Base-by-base conservation (phyloP, 352 stramenopile genomes). In the Chrysophaeum taylorii region DNA sequence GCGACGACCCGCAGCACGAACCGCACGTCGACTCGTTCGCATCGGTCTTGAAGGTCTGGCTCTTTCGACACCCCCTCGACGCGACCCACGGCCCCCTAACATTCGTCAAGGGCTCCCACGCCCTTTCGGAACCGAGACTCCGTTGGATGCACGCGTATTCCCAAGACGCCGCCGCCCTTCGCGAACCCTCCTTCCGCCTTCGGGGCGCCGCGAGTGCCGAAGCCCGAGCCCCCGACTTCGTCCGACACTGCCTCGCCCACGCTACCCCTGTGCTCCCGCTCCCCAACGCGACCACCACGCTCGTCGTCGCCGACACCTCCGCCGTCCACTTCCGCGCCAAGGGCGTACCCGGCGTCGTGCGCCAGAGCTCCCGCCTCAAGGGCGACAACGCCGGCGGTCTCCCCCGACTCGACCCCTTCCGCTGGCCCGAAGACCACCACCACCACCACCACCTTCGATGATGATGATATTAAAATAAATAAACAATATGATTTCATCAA, bases 251-350 rank as follows among this genome's bases (percentile, higher is more conserved):
- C 52, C 9, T 41, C 5, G 27, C 27, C 5, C 9, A 2, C 25
- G 25, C n/a, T 2, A 12, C 25, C 9, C 25, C 52, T 5, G 4
- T 63, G 5, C 27, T 63, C 27, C 52, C 52, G 9, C 2, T 63
- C 7, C 18, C 45, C 18, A 25, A 25, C 12, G 45, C 45, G 12
- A 4, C 12, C 18, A 16, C 18, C 12, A 54, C 45, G 18, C 27
- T 63, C 52, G 52, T 63, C 27, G 29, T 63, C n/a, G 52, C 52
- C 12, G 52, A 63, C 52, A 63, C 52, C 27, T 63, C 52, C 9
- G 27, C 33, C 25, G 29, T 63, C 27, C 52, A 63, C 52, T 63
- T 9, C 9, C 25, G 52, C 27, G 52, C 27, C 7, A 7, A 9
- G 27, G 52, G 52, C 27, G 12, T 15, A 5, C 27, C 33, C 4